Base-by-base conservation (phyloP, 768 basidiomycete species). In the Cytidiella melzeri region DNA sequence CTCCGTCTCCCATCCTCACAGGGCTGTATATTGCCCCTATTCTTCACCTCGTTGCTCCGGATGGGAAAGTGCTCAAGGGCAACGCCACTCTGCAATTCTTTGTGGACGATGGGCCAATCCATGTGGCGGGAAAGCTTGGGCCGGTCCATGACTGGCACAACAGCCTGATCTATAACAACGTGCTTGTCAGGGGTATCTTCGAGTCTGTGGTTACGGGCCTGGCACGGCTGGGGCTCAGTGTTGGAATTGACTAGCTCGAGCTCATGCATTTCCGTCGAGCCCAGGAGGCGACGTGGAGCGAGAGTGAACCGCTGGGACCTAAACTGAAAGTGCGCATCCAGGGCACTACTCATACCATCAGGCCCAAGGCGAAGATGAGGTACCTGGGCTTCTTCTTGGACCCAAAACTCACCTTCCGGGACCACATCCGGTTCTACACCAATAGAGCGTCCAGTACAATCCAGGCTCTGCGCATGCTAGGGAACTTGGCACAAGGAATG, bases 401-500 rank as follows among this genome's bases (percentile, higher is more conserved):
- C 28, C 48, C 48, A 10, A 43, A 43, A 26, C 50, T 59, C 20
- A 39, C 45, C 4, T 59, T 54, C 15, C 4, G 43, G 12, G 30
- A 41, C 12, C 55, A 56, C 28, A 43, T 55, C n/a, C n/a, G n/a
- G n/a, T n/a, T n/a, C n/a, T n/a, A n/a, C n/a, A n/a, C n/a, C n/a
- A n/a, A n/a, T n/a, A 47, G 45, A 13, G 56, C 59, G 5, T 2
- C 38, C 5, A 56, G 50, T 38, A 55, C 59, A 0, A 41, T 52
- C n/a, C 10, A n/a, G 6, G 25, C 56, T 1, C 24, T 56, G 41
- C 43, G 39, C 2, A 52, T 56, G 51, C 49, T 60, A 12, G 56
- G 58, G 1, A 60, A 60, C 50, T 57, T 54, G 5, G 43, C 50
- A 4, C 36, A 47, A 11, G 58, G 56, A n/a, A 25, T 60, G 20